Evolutionary conservation across 495 filamentous ascomycete genomes (phyloP), one percentile per base, ranked within the genome.

Genomic region (Antarctomyces pellizariae): DNA sequence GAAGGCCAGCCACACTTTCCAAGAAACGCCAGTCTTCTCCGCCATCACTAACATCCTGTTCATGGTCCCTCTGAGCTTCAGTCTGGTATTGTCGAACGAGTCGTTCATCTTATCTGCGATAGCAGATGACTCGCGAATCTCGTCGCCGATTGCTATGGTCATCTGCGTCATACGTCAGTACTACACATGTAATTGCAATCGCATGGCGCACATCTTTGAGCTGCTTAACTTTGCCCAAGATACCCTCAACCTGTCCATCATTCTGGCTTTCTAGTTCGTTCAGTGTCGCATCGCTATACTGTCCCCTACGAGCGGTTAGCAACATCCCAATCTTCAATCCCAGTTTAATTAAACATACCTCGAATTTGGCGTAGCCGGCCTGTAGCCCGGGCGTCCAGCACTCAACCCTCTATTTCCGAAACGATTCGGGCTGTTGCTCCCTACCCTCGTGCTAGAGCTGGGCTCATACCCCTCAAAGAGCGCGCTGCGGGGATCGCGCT

Each of bases 21-120:
- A 97, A 34, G 80, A 75, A 15, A 97, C 69, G 2, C 89, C 89
- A 7, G 82, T 89, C 39, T 68, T 56, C 52, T 92, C 71, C 3
- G 86, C 89, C 86, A 97, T 95, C 32, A 80, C 45, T 31, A 95
- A 52, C 86, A 97, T 97, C 16, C 82, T 58, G 41, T 77, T 91
- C 86, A 97, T 95, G 21, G 89, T 95, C 21, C 83, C 77, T 10
- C 69, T 59, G 33, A 97, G 50, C 38, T 75, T 58, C 15, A 77
- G 46, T 25, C 80, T 57, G 24, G 89, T 89, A 36, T 59, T 64
- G 37, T 93, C 86, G 42, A 95, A 97, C 3, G 67, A 62, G 29
- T 89, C 75, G 45, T 93, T 91, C 74, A 80, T 80, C 43, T 72
- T 74, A 39, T 80, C 74, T 7, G 78, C 71, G 4, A 95, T 62